Base-by-base conservation (phyloP, 306 rosid species). In the Alnus rubra region DNA sequence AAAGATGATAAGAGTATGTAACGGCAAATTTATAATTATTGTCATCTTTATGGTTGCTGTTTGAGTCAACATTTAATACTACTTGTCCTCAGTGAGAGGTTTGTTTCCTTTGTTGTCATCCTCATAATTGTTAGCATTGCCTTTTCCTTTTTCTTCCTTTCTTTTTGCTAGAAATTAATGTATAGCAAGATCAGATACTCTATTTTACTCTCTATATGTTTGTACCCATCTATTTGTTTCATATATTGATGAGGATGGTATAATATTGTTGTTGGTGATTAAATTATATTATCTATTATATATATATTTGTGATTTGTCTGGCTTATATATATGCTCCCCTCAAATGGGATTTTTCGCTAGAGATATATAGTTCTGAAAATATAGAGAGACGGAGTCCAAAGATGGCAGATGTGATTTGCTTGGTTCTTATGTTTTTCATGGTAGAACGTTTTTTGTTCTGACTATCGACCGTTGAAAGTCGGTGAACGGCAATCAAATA, bases 181-280 rank as follows among this genome's bases (percentile, higher is more conserved):
- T 92, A 92, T 92, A 92, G 93, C 86, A 74, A 78, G 89, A 33
- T 33, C 37, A 86, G 88, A 88, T 77, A 84, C 87, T 83, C 50
- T 85, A 81, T 87, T 89, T 84, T 80, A 75, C 87, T 56, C 58
- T 82, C 28, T 23, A 23, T 23, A 33, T 87, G 88, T 78, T 88
- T 78, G 86, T 75, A 62, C 77, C 85, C 69, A 74, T 58, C 89
- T 92, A 83, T 85, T 88, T 86, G 73, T 86, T 86, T 86, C 71
- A 80, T 82, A 79, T 77, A 79, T 83, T 79, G 87, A 81, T 76
- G 85, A 49, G 63, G 63, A 15, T 80, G 78, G 54, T 73, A 71
- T 76, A 49, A 28, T 33, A 33, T 23, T 78, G 51, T 55, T 48
- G 69, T 64, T 16, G 37, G 16, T 59, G 30, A 6, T 16, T 28